phyloP scores from a whole-genome alignment of 2,329 filamentous ascomycete genomes.

The Ceratocystis lukuohia region DNA sequence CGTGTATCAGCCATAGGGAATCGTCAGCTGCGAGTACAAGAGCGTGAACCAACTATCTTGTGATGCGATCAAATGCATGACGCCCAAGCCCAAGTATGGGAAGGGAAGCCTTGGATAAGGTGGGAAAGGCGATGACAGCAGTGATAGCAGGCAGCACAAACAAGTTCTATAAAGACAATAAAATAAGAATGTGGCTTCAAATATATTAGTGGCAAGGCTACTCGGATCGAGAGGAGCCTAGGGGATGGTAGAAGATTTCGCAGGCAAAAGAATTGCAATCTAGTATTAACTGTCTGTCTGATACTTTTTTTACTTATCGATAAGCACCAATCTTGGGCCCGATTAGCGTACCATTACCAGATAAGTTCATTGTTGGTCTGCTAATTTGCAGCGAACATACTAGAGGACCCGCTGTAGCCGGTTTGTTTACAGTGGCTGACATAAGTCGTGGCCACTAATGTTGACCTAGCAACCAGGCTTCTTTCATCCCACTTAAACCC shows the following conservation, averaged over 20 bases:
- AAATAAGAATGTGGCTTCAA: background rate
- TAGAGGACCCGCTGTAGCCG: background rate
- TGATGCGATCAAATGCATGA: slow-evolving; percentile 13
- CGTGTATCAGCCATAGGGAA: slow-evolving; percentile 17
- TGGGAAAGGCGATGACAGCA: background rate
- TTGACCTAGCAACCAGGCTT: slow-evolving; percentile 10
- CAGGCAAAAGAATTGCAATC: background rate
- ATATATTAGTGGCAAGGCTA: background rate
- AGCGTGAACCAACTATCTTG: slow-evolving; percentile 5
- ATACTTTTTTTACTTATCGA: slow-evolving; percentile 9
- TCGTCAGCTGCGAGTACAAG: slow-evolving; percentile 11
- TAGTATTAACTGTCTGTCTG: background rate
- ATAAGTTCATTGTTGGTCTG: too few relatives aligned
- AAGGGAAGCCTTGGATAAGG: background rate
- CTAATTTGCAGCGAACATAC: too few relatives aligned
- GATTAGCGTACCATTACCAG: too few relatives aligned
- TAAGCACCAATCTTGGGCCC: background rate
- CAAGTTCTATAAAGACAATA: too few relatives aligned
- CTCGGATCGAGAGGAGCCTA: background rate
- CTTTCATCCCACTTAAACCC: background rate
- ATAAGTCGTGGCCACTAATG: slow-evolving; percentile 1
- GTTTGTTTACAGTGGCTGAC: background rate
- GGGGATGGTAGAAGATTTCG: background rate
- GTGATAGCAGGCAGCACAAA: background rate
- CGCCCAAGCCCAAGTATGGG: slow-evolving; percentile 12